A percentile compares a stretch with the other conserved stretches of the same genome.
Evolutionary conservation across 2,329 filamentous ascomycete species (phyloP).

Genomic region (Ceratocystis lukuohia): DNA sequence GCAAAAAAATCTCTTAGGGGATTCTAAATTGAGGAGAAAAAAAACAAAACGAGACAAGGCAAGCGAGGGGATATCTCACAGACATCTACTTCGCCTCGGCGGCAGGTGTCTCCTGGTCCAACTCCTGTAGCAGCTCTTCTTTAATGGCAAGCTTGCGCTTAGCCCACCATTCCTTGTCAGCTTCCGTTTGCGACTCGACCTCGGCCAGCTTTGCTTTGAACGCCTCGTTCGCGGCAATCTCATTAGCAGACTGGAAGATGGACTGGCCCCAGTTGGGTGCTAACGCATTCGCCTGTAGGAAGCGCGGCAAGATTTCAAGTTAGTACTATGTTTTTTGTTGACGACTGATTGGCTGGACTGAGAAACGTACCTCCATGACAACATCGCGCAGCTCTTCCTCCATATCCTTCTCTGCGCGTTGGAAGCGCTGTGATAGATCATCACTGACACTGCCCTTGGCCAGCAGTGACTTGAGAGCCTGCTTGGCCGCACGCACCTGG

Average conservation of each 20-base stretch:
- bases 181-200: slow-evolving; percentile 54
- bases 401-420: slow-evolving; percentile 90
- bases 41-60: slow-evolving; percentile 48
- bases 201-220: slow-evolving; percentile 64
- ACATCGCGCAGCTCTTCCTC: slow-evolving; percentile 92
- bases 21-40: slow-evolving; percentile 8
- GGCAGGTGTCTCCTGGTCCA: slow-evolving; percentile 47
- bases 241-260: slow-evolving; percentile 95
- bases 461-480: slow-evolving; percentile 67
- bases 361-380: slow-evolving; percentile 60
- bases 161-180: slow-evolving; percentile 88
- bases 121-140: slow-evolving; percentile 70
- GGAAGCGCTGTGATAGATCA: slow-evolving; percentile 86
- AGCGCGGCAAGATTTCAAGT: not conserved
- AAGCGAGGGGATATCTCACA: slow-evolving; percentile 25
- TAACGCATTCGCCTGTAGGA: slow-evolving; percentile 73
- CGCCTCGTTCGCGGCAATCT: slow-evolving; percentile 75
- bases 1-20: not conserved
- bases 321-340: not conserved
- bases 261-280: slow-evolving; percentile 78
- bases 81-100: slow-evolving; percentile 24
- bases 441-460: slow-evolving; percentile 90
- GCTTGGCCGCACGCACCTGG: slow-evolving; percentile 76
- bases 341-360: too few relatives aligned
- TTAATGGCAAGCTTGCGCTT: slow-evolving; percentile 62